Conservation (phyloP, 441 rosid species). For the Breynia disticha region DNA sequence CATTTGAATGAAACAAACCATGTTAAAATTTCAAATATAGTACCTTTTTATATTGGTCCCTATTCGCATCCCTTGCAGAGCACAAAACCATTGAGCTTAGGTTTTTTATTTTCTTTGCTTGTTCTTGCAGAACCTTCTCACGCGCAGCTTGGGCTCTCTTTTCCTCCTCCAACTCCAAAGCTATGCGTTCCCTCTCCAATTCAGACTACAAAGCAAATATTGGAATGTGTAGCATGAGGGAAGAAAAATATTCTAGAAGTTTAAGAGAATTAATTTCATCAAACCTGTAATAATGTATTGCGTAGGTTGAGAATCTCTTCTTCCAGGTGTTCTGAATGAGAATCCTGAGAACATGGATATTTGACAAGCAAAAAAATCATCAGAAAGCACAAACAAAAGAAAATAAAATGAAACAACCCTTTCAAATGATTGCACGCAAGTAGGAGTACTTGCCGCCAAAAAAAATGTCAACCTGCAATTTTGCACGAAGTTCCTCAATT, state of each 20-base stretch:
- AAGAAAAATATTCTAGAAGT: not conserved
- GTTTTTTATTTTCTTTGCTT: slow-evolving; percentile 83
- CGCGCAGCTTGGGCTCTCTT: slow-evolving; percentile 91
- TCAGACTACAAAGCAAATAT: slow-evolving; percentile 51
- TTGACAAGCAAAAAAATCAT: not conserved
- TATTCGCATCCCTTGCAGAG: slow-evolving; percentile 67
- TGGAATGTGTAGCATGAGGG: slow-evolving; percentile 13
- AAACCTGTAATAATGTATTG: slow-evolving; percentile 81
- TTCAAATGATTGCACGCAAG: not conserved
- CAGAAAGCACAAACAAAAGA: slow-evolving; percentile 6
- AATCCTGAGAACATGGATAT: slow-evolving; percentile 35
- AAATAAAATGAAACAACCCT: not conserved
- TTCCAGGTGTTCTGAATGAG: slow-evolving; percentile 83
- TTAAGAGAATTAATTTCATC: slow-evolving; percentile 14
- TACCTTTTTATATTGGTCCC: slow-evolving; percentile 65
- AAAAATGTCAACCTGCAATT: slow-evolving; percentile 51
- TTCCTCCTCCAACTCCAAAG: slow-evolving; percentile 93
- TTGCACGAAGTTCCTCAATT: slow-evolving; percentile 93
- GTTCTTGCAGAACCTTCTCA: slow-evolving; percentile 85
- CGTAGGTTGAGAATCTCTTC: slow-evolving; percentile 90
- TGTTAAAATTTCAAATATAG: not conserved
- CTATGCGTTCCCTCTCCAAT: slow-evolving; percentile 86
- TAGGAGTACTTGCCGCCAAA: not conserved
- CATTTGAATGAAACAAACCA: not conserved
- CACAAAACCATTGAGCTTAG: slow-evolving; percentile 83